Evolutionary conservation across 23 red algal species (phyloP), one percentile per base, ranked within the genome.

Genomic region (Gracilariopsis chorda): DNA sequence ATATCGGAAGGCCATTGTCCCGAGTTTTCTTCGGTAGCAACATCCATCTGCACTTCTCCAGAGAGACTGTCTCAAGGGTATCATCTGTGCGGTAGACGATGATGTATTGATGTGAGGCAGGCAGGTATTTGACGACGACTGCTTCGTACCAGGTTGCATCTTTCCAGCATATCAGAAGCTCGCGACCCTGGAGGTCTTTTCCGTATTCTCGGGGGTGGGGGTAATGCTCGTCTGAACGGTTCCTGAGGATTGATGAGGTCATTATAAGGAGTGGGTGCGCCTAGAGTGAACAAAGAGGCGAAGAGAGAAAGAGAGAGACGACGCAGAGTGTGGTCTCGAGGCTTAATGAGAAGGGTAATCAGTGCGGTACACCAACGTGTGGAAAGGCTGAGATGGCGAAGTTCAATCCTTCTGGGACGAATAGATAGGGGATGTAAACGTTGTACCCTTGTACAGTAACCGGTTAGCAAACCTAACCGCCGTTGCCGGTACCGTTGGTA

Each of bases 121-220:
- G 63, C 11, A 27, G 53, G 43, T 87, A 87, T 11, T 33, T 37
- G 5, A 87, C 44, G n/a, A 87, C 63, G 45, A 87, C 64, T 9
- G 82, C 82, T 29, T 87, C 82, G 48, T 87, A 74, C 61, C 82
- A 74, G 2, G 49, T 53, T 3, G 52, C 82, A 74, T 87, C 82
- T 35, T 70, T 72, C 82, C 82, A 87, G 13, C 65, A 72, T 21
- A 87, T 53, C 16, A 72, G 46, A 19, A 87, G 45, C 55, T 87
- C 82, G 16, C 82, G 82, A 13, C 82, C 82, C 17, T 73, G 37
- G 8, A 46, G 37, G 5, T 9, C 37, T 23, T 73, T 46, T 4
- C 40, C 67, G n/a, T 23, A 46, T 17, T 73, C 67, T 20, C n/a
- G 37, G 30, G 67, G 67, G 37, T 47, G 67, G 10, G 67, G 67